Conservation (phyloP, 1,284 basidiomycete genomes). For the Melampsora larici-populina region DNA sequence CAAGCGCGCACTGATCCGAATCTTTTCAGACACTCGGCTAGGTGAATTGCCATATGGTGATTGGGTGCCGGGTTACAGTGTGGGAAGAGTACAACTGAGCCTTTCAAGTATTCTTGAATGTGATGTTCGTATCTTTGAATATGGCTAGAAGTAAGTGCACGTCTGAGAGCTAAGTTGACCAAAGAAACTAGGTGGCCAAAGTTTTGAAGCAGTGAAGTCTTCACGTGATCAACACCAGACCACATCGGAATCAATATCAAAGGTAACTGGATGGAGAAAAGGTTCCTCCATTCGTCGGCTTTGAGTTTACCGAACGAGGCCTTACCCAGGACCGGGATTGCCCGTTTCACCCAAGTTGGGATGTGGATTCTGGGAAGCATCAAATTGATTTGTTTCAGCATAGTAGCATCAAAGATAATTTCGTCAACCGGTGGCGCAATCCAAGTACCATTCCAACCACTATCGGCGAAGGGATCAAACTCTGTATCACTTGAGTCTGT, state of each 20-base stretch:
- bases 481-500: not conserved
- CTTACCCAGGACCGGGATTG: conserved; percentile 23
- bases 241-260: conserved; percentile 14
- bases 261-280: no score
- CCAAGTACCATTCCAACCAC: conserved; percentile 24
- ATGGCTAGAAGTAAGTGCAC: not conserved
- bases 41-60: conserved; percentile 30
- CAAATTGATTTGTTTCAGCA: conserved; percentile 7
- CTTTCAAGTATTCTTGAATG: conserved; percentile 19
- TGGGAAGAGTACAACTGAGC: conserved; percentile 18
- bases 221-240: not conserved
- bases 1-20: conserved; percentile 8
- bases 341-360: conserved; percentile 18
- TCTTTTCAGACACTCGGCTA: conserved; percentile 14
- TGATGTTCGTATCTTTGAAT: conserved; percentile 2
- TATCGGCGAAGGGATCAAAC: conserved; percentile 6
- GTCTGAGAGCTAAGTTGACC: conserved; percentile 29
- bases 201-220: conserved; percentile 20
- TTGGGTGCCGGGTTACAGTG: conserved; percentile 18
- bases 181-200: conserved; percentile 31
- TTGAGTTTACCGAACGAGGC: conserved; percentile 32
- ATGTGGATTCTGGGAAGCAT: not conserved
- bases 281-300: conserved; percentile 43
- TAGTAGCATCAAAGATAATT: conserved; percentile 4
- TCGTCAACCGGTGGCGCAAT: not conserved